Conservation (phyloP, 495 filamentous ascomycete genomes). For the Letharia lupina region DNA sequence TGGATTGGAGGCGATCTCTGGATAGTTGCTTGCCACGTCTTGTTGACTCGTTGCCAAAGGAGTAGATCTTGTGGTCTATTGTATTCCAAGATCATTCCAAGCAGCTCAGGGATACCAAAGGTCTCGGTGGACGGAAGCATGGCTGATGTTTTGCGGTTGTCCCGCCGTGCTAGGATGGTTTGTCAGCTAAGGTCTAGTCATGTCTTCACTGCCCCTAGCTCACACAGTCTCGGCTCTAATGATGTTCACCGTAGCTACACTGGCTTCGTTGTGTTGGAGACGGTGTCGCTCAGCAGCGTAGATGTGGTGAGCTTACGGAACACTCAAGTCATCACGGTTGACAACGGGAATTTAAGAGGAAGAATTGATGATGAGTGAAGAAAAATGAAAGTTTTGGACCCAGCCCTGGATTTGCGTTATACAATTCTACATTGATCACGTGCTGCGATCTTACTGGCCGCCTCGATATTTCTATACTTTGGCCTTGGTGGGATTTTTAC, state of each 20-base stretch:
- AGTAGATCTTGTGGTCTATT: not conserved
- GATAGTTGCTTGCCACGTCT: not conserved
- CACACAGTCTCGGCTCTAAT: not conserved
- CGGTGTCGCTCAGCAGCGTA: not conserved
- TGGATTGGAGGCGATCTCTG: not conserved
- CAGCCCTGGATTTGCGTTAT: too few relatives aligned
- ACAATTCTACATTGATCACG: too few relatives aligned
- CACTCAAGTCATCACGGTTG: not conserved
- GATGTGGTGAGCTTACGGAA: not conserved
- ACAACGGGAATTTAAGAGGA: not conserved
- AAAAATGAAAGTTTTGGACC: too few relatives aligned
- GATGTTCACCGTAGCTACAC: not conserved
- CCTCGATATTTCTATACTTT: too few relatives aligned
- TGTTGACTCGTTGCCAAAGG: conserved; percentile 12
- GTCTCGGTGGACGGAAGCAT: conserved; percentile 4
- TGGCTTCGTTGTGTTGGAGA: not conserved
- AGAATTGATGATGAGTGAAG: not conserved
- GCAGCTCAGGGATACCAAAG: not conserved
- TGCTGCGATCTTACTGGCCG: too few relatives aligned
- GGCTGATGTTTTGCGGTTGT: not conserved
- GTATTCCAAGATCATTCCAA: not conserved
- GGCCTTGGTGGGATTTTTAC: too few relatives aligned
- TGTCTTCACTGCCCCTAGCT: not conserved
- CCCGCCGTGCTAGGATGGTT: not conserved
- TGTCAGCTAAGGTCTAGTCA: not conserved